Base-by-base conservation (phyloP, 495 filamentous ascomycete genomes). In the Trichoderma asperelloides region DNA sequence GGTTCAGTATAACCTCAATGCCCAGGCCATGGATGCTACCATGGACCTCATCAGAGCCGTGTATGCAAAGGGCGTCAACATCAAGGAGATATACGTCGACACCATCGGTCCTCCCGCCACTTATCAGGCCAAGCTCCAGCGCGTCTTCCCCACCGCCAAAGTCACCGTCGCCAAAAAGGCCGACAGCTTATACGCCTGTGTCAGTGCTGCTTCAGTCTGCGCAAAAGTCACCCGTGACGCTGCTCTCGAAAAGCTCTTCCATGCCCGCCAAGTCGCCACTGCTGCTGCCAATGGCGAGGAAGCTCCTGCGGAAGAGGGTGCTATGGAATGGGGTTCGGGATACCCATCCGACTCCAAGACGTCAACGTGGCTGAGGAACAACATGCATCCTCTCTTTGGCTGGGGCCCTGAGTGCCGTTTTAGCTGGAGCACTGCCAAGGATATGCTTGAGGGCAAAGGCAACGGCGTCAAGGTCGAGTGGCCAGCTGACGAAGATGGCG, bases 131-230 rank as follows among this genome's bases (percentile, higher is more conserved):
- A 92, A 90, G 70, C 79, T 98, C 47, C 90, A 93, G 76, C 81
- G 87, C 40, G 81, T 94, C 25, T 98, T 98, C 73, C 95, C 95
- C 0, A 87, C 86, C 0, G 75, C 87, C 15, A 82, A 82, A 49
- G 88, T 98, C 70, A 96, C 91, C 6, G 95, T 98, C 23, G 91
- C 91, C 2, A 97, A 96, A 79, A 98, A 98, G 83, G 95, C 96
- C 3, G 95, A 98, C 72, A 91, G 88, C 18, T 71, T 97, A 62
- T 98, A 96, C 76, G 96, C 95, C 5, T 93, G 89, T 75, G 95
- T 98, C 23, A 92, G 89, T 68, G 96, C 96, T 18, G 95, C 95
- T 23, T 92, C 89, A 70, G 93, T 98, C 6, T 94, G 89, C 71
- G 95, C 95, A 28, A 98, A 98, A 76, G 95, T 98, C 23, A 98